These are phyloP conservation scores for Talaromyces liani DNA, from an alignment of 495 filamentous ascomycete species.

Conservation along the genomic window DNA sequence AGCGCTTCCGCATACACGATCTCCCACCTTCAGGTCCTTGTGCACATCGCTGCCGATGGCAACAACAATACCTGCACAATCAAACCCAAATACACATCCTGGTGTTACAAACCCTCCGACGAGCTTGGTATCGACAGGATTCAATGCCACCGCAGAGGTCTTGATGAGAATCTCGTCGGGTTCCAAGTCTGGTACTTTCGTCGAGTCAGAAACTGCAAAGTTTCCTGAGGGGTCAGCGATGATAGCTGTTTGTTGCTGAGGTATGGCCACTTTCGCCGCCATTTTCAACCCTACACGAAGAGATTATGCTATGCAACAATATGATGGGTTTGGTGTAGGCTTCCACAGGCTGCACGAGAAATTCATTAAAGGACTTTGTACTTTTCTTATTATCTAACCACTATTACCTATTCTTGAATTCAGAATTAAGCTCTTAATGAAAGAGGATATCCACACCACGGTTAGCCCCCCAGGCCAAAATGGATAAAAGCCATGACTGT, in stretches of 20 bases:
- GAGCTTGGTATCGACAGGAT: constrained; percentile 41
- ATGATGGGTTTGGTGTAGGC: background rate
- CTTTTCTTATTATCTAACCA: too few species aligned
- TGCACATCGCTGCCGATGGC: constrained; percentile 11
- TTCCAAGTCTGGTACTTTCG: constrained; percentile 16
- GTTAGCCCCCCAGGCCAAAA: background rate
- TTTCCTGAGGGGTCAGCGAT: background rate
- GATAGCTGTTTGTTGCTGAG: background rate
- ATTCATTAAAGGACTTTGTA: background rate
- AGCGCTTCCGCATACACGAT: constrained; percentile 5
- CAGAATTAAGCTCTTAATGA: too few species aligned
- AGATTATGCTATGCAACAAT: background rate
- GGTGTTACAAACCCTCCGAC: constrained; percentile 21
- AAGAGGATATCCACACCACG: background rate
- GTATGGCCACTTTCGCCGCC: background rate
- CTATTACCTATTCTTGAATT: too few species aligned
- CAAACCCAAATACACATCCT: constrained; percentile 32
- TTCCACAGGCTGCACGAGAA: background rate
- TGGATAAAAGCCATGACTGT: background rate
- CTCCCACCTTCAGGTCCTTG: background rate
- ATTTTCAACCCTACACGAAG: background rate
- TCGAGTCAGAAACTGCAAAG: background rate
- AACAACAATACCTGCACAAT: constrained; percentile 36
- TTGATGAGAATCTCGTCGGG: constrained; percentile 21
- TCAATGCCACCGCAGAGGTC: constrained; percentile 34